These are phyloP conservation scores for Litchi chinensis DNA, from an alignment of 345 rosid species.

Conservation along the genomic window DNA sequence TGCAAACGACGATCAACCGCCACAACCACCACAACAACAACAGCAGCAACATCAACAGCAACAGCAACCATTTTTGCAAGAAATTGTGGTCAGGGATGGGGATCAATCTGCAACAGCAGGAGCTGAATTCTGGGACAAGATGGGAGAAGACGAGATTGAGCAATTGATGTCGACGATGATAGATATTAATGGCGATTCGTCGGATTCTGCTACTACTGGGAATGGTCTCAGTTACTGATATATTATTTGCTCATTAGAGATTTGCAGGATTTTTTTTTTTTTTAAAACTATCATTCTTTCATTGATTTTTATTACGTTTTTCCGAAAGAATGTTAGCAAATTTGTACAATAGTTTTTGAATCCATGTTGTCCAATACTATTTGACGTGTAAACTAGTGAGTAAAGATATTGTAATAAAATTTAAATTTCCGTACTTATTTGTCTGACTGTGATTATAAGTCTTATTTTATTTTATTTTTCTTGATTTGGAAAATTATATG, in stretches of 20 bases:
- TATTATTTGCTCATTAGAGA: background rate
- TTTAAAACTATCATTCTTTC: background rate
- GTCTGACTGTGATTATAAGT: too few species aligned
- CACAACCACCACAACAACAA: background rate
- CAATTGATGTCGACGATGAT: conserved; percentile 53
- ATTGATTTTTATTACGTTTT: background rate
- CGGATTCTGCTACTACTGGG: conserved; percentile 54
- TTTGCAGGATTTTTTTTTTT: background rate
- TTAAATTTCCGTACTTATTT: too few species aligned
- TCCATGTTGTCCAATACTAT: background rate
- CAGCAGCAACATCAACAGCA: background rate
- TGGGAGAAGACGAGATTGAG: conserved; percentile 44
- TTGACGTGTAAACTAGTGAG: background rate
- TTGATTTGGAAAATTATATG: too few species aligned
- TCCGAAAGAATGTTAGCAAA: background rate
- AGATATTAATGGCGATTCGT: conserved; percentile 59
- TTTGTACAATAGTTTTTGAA: background rate
- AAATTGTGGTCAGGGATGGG: background rate
- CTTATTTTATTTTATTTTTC: too few species aligned
- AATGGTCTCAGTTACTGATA: conserved; percentile 12
- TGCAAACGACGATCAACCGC: background rate
- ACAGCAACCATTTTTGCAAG: background rate
- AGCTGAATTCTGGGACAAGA: conserved; percentile 32
- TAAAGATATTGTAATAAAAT: background rate
- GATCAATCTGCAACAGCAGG: conserved; percentile 10